Evolutionary conservation across 371 early-diverging fungal species (phyloP), one percentile per base, ranked within the genome.

Genomic region (Mortierella sp.): DNA sequence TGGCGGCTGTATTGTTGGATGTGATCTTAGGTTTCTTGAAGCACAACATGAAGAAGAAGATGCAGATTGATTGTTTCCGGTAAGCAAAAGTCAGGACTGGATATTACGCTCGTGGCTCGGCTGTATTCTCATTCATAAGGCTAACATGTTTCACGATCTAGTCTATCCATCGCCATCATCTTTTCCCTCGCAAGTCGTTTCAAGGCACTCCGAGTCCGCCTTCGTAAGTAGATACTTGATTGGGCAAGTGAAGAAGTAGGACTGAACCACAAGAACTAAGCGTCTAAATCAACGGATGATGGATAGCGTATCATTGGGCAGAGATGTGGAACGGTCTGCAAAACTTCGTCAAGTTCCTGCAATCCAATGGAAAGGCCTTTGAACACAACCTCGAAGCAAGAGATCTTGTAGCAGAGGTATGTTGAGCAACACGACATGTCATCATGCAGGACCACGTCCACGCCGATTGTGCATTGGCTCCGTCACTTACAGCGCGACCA

Each of bases 31-130:
- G 81, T n/a, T 85, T 82, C 49, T 48, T 85, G n/a, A 83, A 82
- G 47, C 83, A 85, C 63, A 85, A 83, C 47, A 79, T 85, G 64
- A 77, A 81, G 21, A 87, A 87, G 53, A 87, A 82, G 45, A 66
- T 87, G 37, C 83, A 82, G 48, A 43, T 87, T 24, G 69, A 74
- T n/a, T 79, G 79, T 9, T 84, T 82, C 54, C 82, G 72, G 86
- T 86, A 79, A 79, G 66, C 0, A 10, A 34, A 34, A 34, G 7
- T 4, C 4, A 34, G 34, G 34, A 34, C 34, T 10, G 2, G 22
- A 34, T 24, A 3, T 16, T 43, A 16, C 5, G 5, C 14, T 9
- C 16, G 5, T 16, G 44, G 9, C 16, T 43, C 16, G 16, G 16
- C 19, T 3, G 28, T 39, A 19, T 54, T 21, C 55, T 17, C 13